These are phyloP conservation scores for Solidago caesia DNA, from an alignment of 129 eudicot genomes.

Conservation along the genomic window DNA sequence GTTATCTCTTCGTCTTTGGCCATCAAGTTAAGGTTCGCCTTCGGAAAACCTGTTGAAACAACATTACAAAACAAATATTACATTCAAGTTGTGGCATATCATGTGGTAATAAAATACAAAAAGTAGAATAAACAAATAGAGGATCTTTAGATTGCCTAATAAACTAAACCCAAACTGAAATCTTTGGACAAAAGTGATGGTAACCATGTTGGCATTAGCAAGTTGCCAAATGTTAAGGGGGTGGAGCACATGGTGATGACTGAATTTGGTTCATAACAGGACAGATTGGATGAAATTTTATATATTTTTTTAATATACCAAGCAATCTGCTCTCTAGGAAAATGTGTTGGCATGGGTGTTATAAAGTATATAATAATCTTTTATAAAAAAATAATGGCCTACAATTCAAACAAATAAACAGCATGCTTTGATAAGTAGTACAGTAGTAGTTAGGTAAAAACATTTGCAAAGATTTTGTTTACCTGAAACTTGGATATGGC, in stretches of 20 bases:
- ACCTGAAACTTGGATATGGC: slow-evolving; percentile 64
- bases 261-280: slow-evolving; percentile 26
- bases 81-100: slow-evolving; percentile 9
- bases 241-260: slow-evolving; percentile 41
- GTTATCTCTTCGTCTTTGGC: slow-evolving; percentile 29
- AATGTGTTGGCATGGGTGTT: slow-evolving; percentile 40
- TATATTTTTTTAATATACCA: slow-evolving; percentile 29
- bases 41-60: slow-evolving; percentile 47
- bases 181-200: slow-evolving; percentile 39
- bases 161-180: slow-evolving; percentile 35
- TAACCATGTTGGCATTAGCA: slow-evolving; percentile 39
- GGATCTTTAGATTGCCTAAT: slow-evolving; percentile 35
- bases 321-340: slow-evolving; percentile 33
- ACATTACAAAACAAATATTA: slow-evolving; percentile 5
- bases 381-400: neutral
- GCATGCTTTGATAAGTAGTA: slow-evolving; percentile 24
- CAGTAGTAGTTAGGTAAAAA: slow-evolving; percentile 16
- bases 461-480: slow-evolving; percentile 29
- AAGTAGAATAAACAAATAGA: slow-evolving; percentile 15
- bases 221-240: slow-evolving; percentile 36
- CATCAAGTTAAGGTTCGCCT: slow-evolving; percentile 49
- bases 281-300: slow-evolving; percentile 34
- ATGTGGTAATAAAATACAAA: slow-evolving; percentile 6
- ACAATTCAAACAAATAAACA: slow-evolving; percentile 16
- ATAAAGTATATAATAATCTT: neutral